Base-by-base conservation (phyloP, 2,329 filamentous ascomycete genomes). In the Emergomyces pasteurianus region DNA sequence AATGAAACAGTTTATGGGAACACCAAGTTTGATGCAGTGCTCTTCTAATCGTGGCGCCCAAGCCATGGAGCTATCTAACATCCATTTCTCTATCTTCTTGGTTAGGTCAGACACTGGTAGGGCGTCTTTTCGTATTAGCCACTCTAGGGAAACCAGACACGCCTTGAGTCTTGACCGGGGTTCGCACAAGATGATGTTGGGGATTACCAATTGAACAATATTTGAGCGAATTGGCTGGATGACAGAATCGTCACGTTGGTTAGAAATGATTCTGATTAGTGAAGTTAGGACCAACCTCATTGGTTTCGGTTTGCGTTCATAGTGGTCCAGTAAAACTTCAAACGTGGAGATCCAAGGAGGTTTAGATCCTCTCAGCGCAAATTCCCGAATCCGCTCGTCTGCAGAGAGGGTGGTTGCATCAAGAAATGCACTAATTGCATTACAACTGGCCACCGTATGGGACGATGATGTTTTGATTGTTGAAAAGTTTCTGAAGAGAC, bases 361-460 rank as follows among this genome's bases (percentile, higher is more conserved):
- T 7, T 69, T 56, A 16, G 69, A 65, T 5, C 68, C 58, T 3
- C 72, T 74, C 2, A 70, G 63, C 31, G 67, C 70, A 60, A 79
- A 65, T 28, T 68, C 58, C 50, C 67, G 70, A 2, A 77, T 70
- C 8, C 64, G 62, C 14, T 68, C 61, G 60, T 67, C 66, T 36
- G 67, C 58, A 14, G 77, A 75, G 14, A 65, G 64, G 18, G 66
- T 61, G 10, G 73, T 71, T 14, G 72, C 69, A 63, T 77, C 72
- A 26, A 80, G 65, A 58, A 77, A 78, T 23, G 73, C 73, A 60
- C 74, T 75, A 34, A 78, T 59, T 7, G 77, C 73, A 71, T 78
- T 79, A 63, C 75, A 77, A 43, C 73, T 72, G 7, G 74, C 72
- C 28, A 73, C 71, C 18, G 72, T 73, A 68, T 80, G 78, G 46